Evolutionary conservation across 257 asterid species (phyloP).

Genomic region (Agastache rugosa): DNA sequence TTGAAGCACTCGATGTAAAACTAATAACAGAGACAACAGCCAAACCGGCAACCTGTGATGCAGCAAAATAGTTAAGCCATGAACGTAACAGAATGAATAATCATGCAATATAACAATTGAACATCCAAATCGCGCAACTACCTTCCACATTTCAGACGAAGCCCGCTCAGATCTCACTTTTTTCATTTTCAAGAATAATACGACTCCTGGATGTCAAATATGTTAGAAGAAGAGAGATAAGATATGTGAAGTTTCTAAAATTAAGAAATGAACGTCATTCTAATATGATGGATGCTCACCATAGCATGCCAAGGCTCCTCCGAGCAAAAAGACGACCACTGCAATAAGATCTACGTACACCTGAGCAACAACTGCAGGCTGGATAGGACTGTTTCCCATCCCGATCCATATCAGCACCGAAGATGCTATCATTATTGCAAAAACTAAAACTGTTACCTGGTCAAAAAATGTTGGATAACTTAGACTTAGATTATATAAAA

Average conservation of each 20-base stretch:
- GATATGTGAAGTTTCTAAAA: neutral
- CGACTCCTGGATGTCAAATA: slow-evolving; percentile 59
- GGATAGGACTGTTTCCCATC: slow-evolving; percentile 61
- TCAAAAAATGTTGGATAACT: slow-evolving; percentile 28
- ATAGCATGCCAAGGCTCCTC: slow-evolving; percentile 94
- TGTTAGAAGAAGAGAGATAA: slow-evolving; percentile 19
- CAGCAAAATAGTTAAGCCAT: neutral
- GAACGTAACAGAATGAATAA: neutral
- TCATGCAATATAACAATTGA: neutral
- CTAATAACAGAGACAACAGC: slow-evolving; percentile 86
- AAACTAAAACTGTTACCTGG: slow-evolving; percentile 74
- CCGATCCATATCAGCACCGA: slow-evolving; percentile 88
- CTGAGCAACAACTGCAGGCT: slow-evolving; percentile 80
- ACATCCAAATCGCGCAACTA: slow-evolving; percentile 29
- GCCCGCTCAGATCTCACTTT: slow-evolving; percentile 91
- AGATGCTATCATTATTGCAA: slow-evolving; percentile 69
- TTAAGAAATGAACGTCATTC: neutral
- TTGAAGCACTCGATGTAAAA: slow-evolving; percentile 76
- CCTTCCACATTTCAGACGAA: slow-evolving; percentile 90
- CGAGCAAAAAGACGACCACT: slow-evolving; percentile 66
- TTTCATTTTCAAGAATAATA: slow-evolving; percentile 87
- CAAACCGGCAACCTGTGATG: slow-evolving; percentile 83
- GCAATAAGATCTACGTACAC: slow-evolving; percentile 84
- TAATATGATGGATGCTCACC: slow-evolving; percentile 53
- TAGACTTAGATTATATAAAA: slow-evolving; percentile 27